A percentile compares a stretch with the other conserved stretches of the same genome.
Conservation (phyloP, 2,329 filamentous ascomycete genomes). For the Cordyceps militaris region DNA sequence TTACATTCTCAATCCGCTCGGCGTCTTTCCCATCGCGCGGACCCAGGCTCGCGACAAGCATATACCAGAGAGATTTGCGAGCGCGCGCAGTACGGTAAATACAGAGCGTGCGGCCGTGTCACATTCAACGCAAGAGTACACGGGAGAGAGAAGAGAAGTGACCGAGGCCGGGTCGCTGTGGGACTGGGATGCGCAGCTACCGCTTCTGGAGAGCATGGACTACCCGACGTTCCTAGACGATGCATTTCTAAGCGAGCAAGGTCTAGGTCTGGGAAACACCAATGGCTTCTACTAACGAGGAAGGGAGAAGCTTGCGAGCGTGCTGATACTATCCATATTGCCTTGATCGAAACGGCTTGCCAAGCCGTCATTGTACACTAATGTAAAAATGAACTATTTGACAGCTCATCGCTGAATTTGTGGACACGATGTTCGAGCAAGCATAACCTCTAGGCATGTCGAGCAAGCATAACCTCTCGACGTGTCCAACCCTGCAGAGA, state of each 20-base stretch:
- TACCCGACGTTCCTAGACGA: constrained; percentile 12
- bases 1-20: constrained; percentile 11
- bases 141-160: neutral
- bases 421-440: neutral
- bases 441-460: neutral
- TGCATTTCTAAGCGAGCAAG: neutral
- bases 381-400: neutral
- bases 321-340: neutral
- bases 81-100: neutral
- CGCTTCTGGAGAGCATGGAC: constrained; percentile 9
- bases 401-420: neutral
- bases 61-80: constrained; percentile 1
- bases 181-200: constrained; percentile 10
- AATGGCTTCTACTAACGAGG: neutral
- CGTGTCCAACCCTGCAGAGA: neutral
- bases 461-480: neutral
- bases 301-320: neutral
- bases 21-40: constrained; percentile 10
- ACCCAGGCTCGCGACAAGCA: constrained; percentile 8
- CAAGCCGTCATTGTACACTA: neutral
- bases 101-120: neutral
- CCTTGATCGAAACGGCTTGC: neutral
- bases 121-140: neutral
- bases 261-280: neutral
- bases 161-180: neutral